A percentile compares a stretch with the other conserved stretches of the same genome.
Evolutionary conservation across 2,329 filamentous ascomycete species (phyloP).

Genomic region (Colletotrichum lupini): DNA sequence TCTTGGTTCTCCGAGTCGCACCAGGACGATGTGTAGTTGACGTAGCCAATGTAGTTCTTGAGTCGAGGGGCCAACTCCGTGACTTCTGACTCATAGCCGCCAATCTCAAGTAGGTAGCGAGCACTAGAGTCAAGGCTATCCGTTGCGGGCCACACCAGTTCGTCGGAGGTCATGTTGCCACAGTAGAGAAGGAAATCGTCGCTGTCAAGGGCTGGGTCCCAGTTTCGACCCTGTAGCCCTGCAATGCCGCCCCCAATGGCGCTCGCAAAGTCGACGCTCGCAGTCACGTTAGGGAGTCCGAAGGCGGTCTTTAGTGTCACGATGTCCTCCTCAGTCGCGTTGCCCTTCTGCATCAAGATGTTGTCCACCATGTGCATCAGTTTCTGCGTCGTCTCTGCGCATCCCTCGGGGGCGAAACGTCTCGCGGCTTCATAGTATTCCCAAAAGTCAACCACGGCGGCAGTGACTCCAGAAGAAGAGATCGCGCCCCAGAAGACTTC

Average conservation of each 20-base stretch:
- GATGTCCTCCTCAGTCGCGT: not conserved
- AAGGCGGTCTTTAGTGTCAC: conserved; percentile 58
- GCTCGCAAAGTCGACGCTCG: conserved; percentile 60
- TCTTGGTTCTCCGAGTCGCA: not conserved
- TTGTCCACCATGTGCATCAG: conserved; percentile 62
- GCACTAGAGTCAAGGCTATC: conserved; percentile 49
- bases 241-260: conserved; percentile 54
- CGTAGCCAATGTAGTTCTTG: conserved; percentile 64
- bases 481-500: conserved; percentile 84
- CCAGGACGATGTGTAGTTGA: conserved; percentile 42
- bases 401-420: conserved; percentile 64
- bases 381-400: conserved; percentile 72
- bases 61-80: conserved; percentile 53
- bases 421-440: conserved; percentile 65
- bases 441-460: conserved; percentile 83
- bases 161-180: conserved; percentile 54
- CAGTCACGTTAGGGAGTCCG: conserved; percentile 55
- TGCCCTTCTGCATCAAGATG: conserved; percentile 54
- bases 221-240: conserved; percentile 61
- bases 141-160: conserved; percentile 54
- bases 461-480: conserved; percentile 82
- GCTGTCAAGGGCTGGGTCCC: conserved; percentile 60
- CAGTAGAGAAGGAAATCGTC: conserved; percentile 60
- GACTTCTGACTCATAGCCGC: conserved; percentile 43
- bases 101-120: conserved; percentile 51